Percentiles rank a stretch among this genome's conserved stretches.
These are phyloP conservation scores for Hansfordia pulvinata DNA, from an alignment of 2,329 filamentous ascomycete species.

Conservation along the genomic window DNA sequence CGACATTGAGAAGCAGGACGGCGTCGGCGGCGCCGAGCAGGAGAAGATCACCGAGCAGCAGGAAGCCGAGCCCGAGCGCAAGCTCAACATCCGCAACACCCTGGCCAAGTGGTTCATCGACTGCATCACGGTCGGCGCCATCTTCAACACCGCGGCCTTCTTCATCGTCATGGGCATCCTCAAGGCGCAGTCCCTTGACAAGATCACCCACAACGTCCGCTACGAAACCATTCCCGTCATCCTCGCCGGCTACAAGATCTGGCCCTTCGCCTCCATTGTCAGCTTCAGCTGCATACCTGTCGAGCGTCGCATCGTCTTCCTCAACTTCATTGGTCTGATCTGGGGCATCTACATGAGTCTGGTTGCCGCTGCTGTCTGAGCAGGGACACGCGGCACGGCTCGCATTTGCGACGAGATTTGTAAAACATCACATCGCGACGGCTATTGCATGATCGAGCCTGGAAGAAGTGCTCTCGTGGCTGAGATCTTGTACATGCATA, in stretches of 20 bases:
- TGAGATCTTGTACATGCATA: too few relatives aligned
- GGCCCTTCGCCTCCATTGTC: slow-evolving; percentile 35
- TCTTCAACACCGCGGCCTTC: slow-evolving; percentile 31
- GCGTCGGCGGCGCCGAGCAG: slow-evolving; percentile 10
- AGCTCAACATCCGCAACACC: slow-evolving; percentile 27
- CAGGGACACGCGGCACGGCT: too few relatives aligned
- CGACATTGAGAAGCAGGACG: slow-evolving; percentile 14
- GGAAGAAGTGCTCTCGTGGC: too few relatives aligned
- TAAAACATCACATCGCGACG: too few relatives aligned
- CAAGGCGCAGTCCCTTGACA: slow-evolving; percentile 21
- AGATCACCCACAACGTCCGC: slow-evolving; percentile 24
- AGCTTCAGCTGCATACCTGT: slow-evolving; percentile 35
- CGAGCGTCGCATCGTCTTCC: slow-evolving; percentile 33
- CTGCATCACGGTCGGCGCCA: slow-evolving; percentile 30
- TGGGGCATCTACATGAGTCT: slow-evolving; percentile 39
- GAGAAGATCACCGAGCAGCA: slow-evolving; percentile 13
- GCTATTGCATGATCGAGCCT: too few relatives aligned
- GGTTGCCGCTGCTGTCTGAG: slow-evolving; percentile 25
- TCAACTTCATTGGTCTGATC: slow-evolving; percentile 31
- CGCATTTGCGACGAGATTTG: too few relatives aligned
- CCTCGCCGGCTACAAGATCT: slow-evolving; percentile 35
- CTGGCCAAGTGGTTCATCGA: slow-evolving; percentile 35
- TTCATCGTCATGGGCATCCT: slow-evolving; percentile 31
- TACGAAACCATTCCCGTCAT: slow-evolving; percentile 32
- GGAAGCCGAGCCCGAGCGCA: slow-evolving; percentile 11